Conservation (phyloP, 805 yeast genomes). For the Saccharomycopsis fibuligera region DNA sequence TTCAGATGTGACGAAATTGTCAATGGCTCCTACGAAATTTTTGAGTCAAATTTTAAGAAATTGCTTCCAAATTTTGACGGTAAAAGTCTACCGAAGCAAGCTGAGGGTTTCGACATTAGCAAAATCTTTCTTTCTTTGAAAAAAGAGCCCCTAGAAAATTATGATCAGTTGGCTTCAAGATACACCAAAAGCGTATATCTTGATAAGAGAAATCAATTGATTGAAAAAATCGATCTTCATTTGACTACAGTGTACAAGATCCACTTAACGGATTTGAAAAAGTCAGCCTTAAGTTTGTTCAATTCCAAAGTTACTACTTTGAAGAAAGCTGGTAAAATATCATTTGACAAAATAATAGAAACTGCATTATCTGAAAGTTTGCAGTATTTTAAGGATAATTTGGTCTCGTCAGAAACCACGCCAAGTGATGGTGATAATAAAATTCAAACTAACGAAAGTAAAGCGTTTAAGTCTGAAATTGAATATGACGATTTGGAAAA, state of each 20-base stretch:
- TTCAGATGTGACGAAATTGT: constrained; percentile 89
- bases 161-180: constrained; percentile 69
- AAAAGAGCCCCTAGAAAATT: constrained; percentile 41
- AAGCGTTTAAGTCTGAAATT: constrained; percentile 5
- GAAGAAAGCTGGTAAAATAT: constrained; percentile 17
- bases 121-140: constrained; percentile 38
- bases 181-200: constrained; percentile 62
- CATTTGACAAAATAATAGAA: constrained; percentile 7
- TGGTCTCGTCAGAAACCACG: constrained; percentile 28
- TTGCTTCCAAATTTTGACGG: constrained; percentile 27
- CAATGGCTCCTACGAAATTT: constrained; percentile 42
- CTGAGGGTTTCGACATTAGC: constrained; percentile 31
- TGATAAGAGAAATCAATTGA: constrained; percentile 49
- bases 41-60: constrained; percentile 31
- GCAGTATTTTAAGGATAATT: constrained; percentile 23
- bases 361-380: background rate
- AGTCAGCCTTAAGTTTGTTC: constrained; percentile 30
- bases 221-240: constrained; percentile 40
- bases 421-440: constrained; percentile 24
- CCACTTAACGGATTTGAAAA: constrained; percentile 35
- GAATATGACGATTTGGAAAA: constrained; percentile 26
- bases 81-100: constrained; percentile 21
- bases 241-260: constrained; percentile 39
- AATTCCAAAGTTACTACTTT: constrained; percentile 23
- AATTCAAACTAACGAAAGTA: too few relatives aligned